Percentiles rank a stretch among this genome's conserved stretches.
Evolutionary conservation across 257 asterid species (phyloP).

Genomic region (Solanum raphanifolium): DNA sequence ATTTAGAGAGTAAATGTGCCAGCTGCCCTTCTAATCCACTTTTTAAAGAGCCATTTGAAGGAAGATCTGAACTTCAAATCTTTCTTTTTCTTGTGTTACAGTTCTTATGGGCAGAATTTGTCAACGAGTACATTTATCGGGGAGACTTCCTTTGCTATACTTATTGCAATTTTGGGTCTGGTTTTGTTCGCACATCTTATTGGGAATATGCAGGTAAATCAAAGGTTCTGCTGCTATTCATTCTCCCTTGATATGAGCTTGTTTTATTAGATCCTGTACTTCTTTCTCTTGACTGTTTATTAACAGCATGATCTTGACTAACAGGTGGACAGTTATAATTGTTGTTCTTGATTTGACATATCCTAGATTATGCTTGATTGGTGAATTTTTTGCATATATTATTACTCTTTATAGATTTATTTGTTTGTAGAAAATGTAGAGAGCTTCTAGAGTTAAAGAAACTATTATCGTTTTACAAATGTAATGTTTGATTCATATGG

Average conservation of each 20-base stretch:
- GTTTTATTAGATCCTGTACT: background rate
- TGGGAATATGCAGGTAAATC: constrained; percentile 91
- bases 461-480: background rate
- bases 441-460: background rate
- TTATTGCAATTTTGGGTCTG: constrained; percentile 82
- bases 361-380: background rate
- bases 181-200: constrained; percentile 84
- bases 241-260: background rate
- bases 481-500: background rate
- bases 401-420: background rate
- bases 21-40: background rate
- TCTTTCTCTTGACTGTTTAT: background rate
- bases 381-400: background rate
- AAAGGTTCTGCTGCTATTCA: background rate
- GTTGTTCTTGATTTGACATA: background rate
- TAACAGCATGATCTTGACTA: background rate
- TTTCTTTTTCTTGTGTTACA: constrained; percentile 16
- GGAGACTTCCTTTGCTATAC: constrained; percentile 78
- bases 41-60: background rate
- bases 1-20: background rate
- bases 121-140: constrained; percentile 79
- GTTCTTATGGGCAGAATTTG: constrained; percentile 90
- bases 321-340: background rate
- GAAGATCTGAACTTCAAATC: background rate
- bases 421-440: background rate